phyloP scores from a whole-genome alignment of 228 moss, liverwort and hornwort genomes.

The Sphagnum magellanicum region DNA sequence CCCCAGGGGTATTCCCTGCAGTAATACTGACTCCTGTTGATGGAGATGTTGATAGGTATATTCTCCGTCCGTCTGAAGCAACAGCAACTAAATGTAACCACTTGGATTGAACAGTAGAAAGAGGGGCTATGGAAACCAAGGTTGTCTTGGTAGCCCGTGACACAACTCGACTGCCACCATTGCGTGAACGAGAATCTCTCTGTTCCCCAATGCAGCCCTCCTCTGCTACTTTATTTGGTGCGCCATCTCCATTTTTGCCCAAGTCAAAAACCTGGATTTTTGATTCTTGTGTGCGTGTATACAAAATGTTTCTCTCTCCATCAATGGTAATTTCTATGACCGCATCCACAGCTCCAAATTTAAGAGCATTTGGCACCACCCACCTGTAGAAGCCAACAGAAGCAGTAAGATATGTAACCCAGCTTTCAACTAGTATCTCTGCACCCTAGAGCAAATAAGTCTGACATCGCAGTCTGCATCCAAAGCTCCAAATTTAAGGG shows the following conservation, averaged over 20 bases:
- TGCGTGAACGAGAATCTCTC: slow-evolving; percentile 61
- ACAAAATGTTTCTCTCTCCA: slow-evolving; percentile 84
- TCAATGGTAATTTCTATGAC: slow-evolving; percentile 89
- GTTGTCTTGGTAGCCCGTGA: slow-evolving; percentile 60
- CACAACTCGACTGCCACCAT: slow-evolving; percentile 45
- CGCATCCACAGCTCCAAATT: slow-evolving; percentile 97
- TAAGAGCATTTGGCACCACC: slow-evolving; percentile 96
- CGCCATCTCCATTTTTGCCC: slow-evolving; percentile 68
- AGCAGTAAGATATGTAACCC: no score
- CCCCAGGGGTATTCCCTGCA: slow-evolving; percentile 43
- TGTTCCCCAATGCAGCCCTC: slow-evolving; percentile 97
- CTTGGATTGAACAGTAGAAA: slow-evolving; percentile 84
- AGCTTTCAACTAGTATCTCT: no score
- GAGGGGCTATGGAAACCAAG: slow-evolving; percentile 77
- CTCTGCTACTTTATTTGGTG: slow-evolving; percentile 84
- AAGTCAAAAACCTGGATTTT: slow-evolving; percentile 91
- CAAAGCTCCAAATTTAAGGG: slow-evolving; percentile 95
- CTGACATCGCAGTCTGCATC: slow-evolving; percentile 41
- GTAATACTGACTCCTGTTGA: slow-evolving; percentile 58
- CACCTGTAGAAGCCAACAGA: slow-evolving; percentile 47
- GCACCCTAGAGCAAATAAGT: no score
- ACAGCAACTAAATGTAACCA: slow-evolving; percentile 92
- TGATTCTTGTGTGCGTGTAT: slow-evolving; percentile 94
- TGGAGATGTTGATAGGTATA: slow-evolving; percentile 85
- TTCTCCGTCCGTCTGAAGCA: slow-evolving; percentile 87